Percentiles rank a stretch among this genome's conserved stretches.
Evolutionary conservation across 768 basidiomycete genomes (phyloP).

Genomic region (Pleurotus giganteus): DNA sequence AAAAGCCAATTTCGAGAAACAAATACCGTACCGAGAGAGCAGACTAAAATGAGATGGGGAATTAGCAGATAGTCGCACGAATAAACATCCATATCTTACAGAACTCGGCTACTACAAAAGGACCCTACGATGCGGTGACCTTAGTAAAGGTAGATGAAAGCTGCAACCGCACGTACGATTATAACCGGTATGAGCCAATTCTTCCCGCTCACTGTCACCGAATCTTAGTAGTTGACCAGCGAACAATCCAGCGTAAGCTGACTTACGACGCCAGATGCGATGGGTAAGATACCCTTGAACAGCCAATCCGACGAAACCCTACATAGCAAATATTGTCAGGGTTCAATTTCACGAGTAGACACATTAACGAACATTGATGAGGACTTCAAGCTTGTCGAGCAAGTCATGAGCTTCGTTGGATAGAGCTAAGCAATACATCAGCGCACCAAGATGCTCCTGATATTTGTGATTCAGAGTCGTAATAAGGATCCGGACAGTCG

Average conservation of each 20-base stretch:
- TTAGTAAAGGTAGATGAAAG: too few relatives aligned
- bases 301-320: slow-evolving; percentile 53
- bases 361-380: slow-evolving; percentile 46
- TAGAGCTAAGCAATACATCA: not conserved
- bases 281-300: slow-evolving; percentile 37
- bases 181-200: slow-evolving; percentile 30
- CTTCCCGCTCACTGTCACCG: slow-evolving; percentile 39
- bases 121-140: slow-evolving; percentile 17
- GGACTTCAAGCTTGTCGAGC: slow-evolving; percentile 46
- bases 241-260: not conserved
- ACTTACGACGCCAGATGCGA: slow-evolving; percentile 44
- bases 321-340: not conserved
- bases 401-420: not conserved
- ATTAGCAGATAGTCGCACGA: not conserved
- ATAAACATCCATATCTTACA: slow-evolving; percentile 20
- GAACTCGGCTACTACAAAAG: slow-evolving; percentile 40
- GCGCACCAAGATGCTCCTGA: not conserved
- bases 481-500: not conserved
- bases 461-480: not conserved
- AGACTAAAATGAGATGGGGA: slow-evolving; percentile 14
- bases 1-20: not conserved
- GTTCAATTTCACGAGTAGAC: not conserved
- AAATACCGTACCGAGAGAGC: slow-evolving; percentile 18
- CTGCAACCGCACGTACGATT: slow-evolving; percentile 26
- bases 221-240: not conserved